phyloP scores from a whole-genome alignment of 805 yeast genomes.

The Candida argentea region DNA sequence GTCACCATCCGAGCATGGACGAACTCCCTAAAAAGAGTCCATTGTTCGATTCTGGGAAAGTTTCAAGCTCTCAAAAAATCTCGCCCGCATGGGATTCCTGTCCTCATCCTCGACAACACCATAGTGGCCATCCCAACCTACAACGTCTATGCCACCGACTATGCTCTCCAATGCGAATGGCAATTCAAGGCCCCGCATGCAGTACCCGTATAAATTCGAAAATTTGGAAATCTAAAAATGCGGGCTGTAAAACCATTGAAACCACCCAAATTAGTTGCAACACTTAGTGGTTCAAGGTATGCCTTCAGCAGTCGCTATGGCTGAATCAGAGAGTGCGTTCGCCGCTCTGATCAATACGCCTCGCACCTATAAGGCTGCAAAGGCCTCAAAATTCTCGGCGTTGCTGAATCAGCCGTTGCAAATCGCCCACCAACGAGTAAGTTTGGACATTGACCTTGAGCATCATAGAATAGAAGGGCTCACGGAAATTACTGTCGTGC shows the following conservation, averaged over 20 bases:
- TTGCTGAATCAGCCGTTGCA: constrained; percentile 41
- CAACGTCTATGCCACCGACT: not conserved
- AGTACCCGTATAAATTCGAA: not conserved
- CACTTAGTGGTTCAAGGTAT: not conserved
- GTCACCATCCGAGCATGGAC: constrained; percentile 1
- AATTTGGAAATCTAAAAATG: not conserved
- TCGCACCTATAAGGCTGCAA: constrained; percentile 10
- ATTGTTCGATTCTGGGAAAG: no score
- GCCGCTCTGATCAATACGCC: constrained; percentile 10
- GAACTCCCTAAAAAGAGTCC: not conserved
- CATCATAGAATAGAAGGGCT: constrained; percentile 50
- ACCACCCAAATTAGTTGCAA: constrained; percentile 1
- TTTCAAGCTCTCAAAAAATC: not conserved
- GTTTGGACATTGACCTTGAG: constrained; percentile 71
- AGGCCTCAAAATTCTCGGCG: constrained; percentile 9
- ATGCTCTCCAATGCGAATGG: constrained; percentile 1
- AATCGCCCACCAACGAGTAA: constrained; percentile 77
- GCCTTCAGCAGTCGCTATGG: not conserved
- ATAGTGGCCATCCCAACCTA: constrained; percentile 2
- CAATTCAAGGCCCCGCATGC: constrained; percentile 1
- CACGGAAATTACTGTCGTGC: constrained; percentile 77
- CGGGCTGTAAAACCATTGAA: constrained; percentile 1
- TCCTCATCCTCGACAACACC: not conserved
- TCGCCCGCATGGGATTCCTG: constrained; percentile 1
- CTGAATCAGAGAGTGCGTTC: no score